A percentile compares a stretch with the other conserved stretches of the same genome.
These are phyloP conservation scores for Kodamaea neixiangensis DNA, from an alignment of 805 yeast species.

Conservation along the genomic window DNA sequence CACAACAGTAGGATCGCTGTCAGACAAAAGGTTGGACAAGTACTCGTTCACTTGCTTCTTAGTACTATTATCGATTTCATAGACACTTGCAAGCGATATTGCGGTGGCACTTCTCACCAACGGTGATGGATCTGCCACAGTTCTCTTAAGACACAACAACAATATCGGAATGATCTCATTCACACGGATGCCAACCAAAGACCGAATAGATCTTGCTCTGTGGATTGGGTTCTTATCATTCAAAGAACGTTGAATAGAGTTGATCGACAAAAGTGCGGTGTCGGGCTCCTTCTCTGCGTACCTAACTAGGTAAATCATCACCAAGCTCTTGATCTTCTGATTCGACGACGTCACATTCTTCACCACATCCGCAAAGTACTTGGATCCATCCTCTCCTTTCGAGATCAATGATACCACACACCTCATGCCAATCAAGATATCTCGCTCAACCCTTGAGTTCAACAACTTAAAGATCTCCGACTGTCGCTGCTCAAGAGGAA, in stretches of 20 bases:
- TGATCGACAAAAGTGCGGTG: conserved; percentile 84
- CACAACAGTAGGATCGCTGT: conserved; percentile 65
- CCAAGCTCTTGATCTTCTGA: conserved; percentile 69
- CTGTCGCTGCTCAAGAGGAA: conserved; percentile 60
- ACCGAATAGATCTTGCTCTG: conserved; percentile 73
- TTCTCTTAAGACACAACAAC: conserved; percentile 67
- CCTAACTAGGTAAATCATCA: conserved; percentile 68
- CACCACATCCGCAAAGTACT: conserved; percentile 79
- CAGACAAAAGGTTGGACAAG: conserved; percentile 60
- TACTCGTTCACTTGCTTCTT: conserved; percentile 51
- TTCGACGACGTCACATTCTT: conserved; percentile 74
- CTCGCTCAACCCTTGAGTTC: conserved; percentile 66
- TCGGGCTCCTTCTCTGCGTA: conserved; percentile 87
- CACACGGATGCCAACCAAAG: conserved; percentile 80
- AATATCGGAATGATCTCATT: conserved; percentile 81
- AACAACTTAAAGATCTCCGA: conserved; percentile 66
- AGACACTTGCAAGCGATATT: conserved; percentile 65
- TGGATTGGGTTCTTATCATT: conserved; percentile 66
- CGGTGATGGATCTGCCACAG: conserved; percentile 70
- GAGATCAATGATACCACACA: conserved; percentile 42
- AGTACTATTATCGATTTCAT: conserved; percentile 31
- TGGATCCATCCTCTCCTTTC: conserved; percentile 41
- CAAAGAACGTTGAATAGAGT: conserved; percentile 85
- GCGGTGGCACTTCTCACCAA: conserved; percentile 80
- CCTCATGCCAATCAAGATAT: conserved; percentile 43